Evolutionary conservation across 805 yeast species (phyloP), one percentile per base, ranked within the genome.

Genomic region (Henningerozyma blattae): DNA sequence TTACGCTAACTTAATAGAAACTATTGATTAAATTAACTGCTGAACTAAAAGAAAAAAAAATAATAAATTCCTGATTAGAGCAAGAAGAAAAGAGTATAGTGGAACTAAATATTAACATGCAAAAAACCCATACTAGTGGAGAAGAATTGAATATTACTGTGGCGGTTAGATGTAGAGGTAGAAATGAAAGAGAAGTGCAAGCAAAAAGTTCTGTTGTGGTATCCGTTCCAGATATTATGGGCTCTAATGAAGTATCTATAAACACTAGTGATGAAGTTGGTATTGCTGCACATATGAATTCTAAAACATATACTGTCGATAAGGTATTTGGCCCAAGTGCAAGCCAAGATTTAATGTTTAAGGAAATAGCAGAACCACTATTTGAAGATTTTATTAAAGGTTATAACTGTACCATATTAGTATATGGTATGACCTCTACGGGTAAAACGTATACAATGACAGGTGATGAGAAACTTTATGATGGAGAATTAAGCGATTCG

Each of bases 401-500:
- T 15, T 80, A 77, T 50, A 84, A 83, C 50, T 84, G 86, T 43
- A 80, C 94, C 0, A 68, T 84, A 19, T 65, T 85, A 43, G 94
- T 91, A 0, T 86, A 86, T 57, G 95, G 95, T 4, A 93, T 84
- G 67, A 85, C 94, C 0, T 91, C 94, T 1, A 81, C 94, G 0
- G 94, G 94, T 18, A 85, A 84, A 47, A 84, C 95, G 0, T 75
- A 75, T 50, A 65, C 82, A 10, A 75, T 75, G 91, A 73, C 16
- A 48, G 95, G 94, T 19, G 63, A 67, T 35, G 38, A 35, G 31
- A 35, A 31, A 31, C 15, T 35, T 13, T 64, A 56, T 4, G 40
- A 45, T 6, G 78, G 75, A 40, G 94, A 54, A 33, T 40, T 67
- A 22, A 58, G 62, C 32, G 65, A 65, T 15, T 56, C 67, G 18